Evolutionary conservation across 192 early-diverging fungal genomes (phyloP).

Genomic region (Backusella mclennaniae): DNA sequence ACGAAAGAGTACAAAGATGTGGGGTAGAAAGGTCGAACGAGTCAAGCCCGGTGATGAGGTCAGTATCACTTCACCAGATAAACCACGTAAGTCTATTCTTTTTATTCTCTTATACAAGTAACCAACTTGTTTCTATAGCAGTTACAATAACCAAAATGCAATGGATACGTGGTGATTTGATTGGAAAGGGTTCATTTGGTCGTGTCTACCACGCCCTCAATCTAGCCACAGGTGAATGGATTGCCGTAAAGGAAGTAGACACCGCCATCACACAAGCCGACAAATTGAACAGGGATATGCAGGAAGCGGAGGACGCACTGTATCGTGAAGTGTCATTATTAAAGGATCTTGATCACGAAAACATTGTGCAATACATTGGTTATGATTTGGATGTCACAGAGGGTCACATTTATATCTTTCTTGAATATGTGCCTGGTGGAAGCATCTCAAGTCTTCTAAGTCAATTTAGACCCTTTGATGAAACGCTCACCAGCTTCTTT

Average conservation of each 20-base stretch:
- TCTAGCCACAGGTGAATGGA: slow-evolving; percentile 67
- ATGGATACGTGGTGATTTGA: slow-evolving; percentile 74
- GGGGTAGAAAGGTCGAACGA: slow-evolving; percentile 39
- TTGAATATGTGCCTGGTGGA: slow-evolving; percentile 96
- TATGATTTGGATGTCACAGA: slow-evolving; percentile 28
- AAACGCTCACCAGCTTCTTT: slow-evolving; percentile 67
- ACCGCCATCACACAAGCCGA: slow-evolving; percentile 49
- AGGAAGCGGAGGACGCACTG: slow-evolving; percentile 53
- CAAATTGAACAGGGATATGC: slow-evolving; percentile 32
- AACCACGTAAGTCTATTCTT: neutral
- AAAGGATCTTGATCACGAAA: slow-evolving; percentile 74
- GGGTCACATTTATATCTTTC: slow-evolving; percentile 78
- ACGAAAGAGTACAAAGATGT: slow-evolving; percentile 48
- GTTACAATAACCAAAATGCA: slow-evolving; percentile 39
- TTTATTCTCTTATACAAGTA: too few relatives aligned
- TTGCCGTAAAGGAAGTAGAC: slow-evolving; percentile 81
- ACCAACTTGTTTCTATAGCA: neutral
- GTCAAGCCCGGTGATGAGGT: slow-evolving; percentile 35
- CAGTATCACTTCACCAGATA: neutral
- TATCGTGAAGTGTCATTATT: slow-evolving; percentile 73
- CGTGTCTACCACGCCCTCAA: slow-evolving; percentile 75
- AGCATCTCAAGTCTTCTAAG: slow-evolving; percentile 75
- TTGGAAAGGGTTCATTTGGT: slow-evolving; percentile 83
- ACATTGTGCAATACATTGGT: slow-evolving; percentile 92
- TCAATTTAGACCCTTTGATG: slow-evolving; percentile 64